Conservation (phyloP, 1,139 yeast species). For the Ogataea hybrid region DNA sequence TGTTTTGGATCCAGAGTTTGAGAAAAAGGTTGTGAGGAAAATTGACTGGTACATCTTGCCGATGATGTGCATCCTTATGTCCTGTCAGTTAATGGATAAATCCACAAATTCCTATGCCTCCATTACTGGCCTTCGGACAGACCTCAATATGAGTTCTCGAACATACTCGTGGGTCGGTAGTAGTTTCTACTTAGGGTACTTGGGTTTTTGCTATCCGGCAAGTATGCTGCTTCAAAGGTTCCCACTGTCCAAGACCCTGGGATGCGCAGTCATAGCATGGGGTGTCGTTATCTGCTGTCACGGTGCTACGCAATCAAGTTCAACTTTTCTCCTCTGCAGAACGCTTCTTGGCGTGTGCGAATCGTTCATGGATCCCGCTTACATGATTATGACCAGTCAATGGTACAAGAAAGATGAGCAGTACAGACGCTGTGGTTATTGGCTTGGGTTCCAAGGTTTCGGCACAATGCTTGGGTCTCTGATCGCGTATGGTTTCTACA, state of each 20-base stretch:
- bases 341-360: constrained; percentile 49
- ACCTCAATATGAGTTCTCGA: constrained; percentile 44
- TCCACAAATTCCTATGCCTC: constrained; percentile 57
- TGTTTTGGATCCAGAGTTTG: constrained; percentile 30
- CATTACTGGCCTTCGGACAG: constrained; percentile 45
- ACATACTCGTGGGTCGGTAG: constrained; percentile 58
- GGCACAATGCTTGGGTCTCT: constrained; percentile 47
- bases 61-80: constrained; percentile 51
- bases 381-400: constrained; percentile 51
- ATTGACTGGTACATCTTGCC: constrained; percentile 56
- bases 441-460: constrained; percentile 52
- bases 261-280: constrained; percentile 44
- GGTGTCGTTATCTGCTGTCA: constrained; percentile 44
- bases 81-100: constrained; percentile 67
- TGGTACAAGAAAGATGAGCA: constrained; percentile 54
- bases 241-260: constrained; percentile 41
- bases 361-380: constrained; percentile 49
- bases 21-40: constrained; percentile 43
- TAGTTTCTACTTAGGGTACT: constrained; percentile 53
- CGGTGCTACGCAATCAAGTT: constrained; percentile 38
- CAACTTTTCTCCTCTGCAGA: constrained; percentile 42
- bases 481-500: constrained; percentile 48
- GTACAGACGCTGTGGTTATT: constrained; percentile 44
- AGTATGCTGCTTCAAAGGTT: constrained; percentile 41
- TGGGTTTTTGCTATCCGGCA: constrained; percentile 47